Percentiles rank a stretch among this genome's conserved stretches.
Evolutionary conservation across 805 yeast species (phyloP).

Genomic region (Tetrapisispora taiwanensis): DNA sequence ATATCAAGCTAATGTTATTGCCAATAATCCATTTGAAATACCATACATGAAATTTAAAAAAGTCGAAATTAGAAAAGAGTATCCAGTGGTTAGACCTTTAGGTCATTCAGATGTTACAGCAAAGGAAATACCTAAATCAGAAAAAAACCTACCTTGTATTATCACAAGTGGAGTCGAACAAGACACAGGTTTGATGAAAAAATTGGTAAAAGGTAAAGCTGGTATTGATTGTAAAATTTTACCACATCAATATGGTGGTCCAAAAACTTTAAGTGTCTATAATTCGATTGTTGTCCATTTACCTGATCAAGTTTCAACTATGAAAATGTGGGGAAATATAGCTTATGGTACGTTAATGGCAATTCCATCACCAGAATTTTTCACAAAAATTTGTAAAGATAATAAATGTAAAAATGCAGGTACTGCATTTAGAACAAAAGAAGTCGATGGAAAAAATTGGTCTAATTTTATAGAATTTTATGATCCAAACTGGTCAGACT

Average conservation of each 20-base stretch:
- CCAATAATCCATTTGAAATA: slow-evolving; percentile 5
- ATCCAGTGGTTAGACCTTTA: slow-evolving; percentile 6
- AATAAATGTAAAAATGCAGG: neutral
- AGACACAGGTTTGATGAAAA: slow-evolving; percentile 3
- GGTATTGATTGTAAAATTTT: slow-evolving; percentile 2
- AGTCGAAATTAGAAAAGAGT: slow-evolving; percentile 1
- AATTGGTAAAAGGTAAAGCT: neutral
- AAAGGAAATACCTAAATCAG: neutral
- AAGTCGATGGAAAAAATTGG: slow-evolving; percentile 5
- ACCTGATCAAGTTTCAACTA: slow-evolving; percentile 7
- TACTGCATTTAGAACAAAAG: slow-evolving; percentile 3
- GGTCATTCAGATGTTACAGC: slow-evolving; percentile 3
- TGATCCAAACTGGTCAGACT: slow-evolving; percentile 5
- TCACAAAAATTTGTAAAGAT: slow-evolving; percentile 4
- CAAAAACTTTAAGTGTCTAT: slow-evolving; percentile 5
- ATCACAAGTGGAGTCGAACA: slow-evolving; percentile 5
- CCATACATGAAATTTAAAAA: slow-evolving; percentile 3
- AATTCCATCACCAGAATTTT: slow-evolving; percentile 7
- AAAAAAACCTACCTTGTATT: slow-evolving; percentile 1
- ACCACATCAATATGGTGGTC: slow-evolving; percentile 5
- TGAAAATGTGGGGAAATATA: slow-evolving; percentile 9
- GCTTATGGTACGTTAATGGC: slow-evolving; percentile 4
- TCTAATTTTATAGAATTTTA: slow-evolving; percentile 6
- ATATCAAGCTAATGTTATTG: slow-evolving; percentile 4
- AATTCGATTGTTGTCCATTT: slow-evolving; percentile 6